Conservation (phyloP, 495 filamentous ascomycete species). For the Lepidopterella palustris region DNA sequence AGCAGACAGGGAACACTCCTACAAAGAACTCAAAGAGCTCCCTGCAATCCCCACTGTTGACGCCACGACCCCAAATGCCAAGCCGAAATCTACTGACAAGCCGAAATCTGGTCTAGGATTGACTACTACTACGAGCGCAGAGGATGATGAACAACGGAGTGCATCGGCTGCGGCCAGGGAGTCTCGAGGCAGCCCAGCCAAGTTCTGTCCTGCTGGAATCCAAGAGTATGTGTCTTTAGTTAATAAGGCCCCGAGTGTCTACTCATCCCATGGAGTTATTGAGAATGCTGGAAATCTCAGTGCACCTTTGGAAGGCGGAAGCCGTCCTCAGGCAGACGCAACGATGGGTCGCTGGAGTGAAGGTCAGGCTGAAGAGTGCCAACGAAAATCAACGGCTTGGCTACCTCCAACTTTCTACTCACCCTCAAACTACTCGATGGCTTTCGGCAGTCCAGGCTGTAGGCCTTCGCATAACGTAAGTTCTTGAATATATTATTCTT, state of each 20-base stretch:
- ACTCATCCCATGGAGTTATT: slow-evolving; percentile 14
- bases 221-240: slow-evolving; percentile 15
- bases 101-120: neutral
- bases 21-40: neutral
- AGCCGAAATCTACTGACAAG: neutral
- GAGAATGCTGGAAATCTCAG: slow-evolving; percentile 3
- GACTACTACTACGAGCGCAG: neutral
- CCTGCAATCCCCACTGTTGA: slow-evolving; percentile 19
- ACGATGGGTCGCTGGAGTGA: slow-evolving; percentile 12
- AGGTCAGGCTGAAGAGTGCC: neutral
- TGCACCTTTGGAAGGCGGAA: slow-evolving; percentile 9
- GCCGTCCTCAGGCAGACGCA: neutral
- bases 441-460: neutral
- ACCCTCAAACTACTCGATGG: slow-evolving; percentile 8
- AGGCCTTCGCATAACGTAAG: slow-evolving; percentile 12
- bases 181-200: slow-evolving; percentile 12
- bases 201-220: slow-evolving; percentile 8
- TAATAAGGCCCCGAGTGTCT: slow-evolving; percentile 9
- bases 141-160: neutral
- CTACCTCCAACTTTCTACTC: slow-evolving; percentile 14
- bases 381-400: neutral
- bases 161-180: neutral
- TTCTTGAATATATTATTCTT: neutral
- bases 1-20: too few species aligned
- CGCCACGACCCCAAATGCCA: slow-evolving; percentile 12